Evolutionary conservation across 192 early-diverging fungal genomes (phyloP), one percentile per base, ranked within the genome.

Genomic region (Linnemannia exigua): DNA sequence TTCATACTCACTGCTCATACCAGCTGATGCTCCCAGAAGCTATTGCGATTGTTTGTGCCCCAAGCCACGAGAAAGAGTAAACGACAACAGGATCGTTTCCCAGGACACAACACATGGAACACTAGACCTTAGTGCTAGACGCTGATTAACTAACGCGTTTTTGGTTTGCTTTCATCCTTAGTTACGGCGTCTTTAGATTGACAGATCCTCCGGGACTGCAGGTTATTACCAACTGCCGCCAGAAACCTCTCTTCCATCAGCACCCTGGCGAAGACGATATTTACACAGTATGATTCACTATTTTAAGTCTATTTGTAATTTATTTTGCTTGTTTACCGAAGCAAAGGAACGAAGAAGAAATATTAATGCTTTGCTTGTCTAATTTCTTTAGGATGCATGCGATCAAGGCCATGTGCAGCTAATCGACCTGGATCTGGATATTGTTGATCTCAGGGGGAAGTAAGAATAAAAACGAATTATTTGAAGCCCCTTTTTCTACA

Each of bases 1-100:
- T 98, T 69, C 97, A 98, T 88, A 98, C 97, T 9, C 97, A 98
- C 74, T 97, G 92, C 76, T 95, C 96, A 1, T 97, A 97, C 82
- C 97, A 98, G 87, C 78, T 96, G 50, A 95, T 97, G 92, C 89
- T 98, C 9, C 96, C 96, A 20, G 97, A 98, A 77, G 97, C 97
- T 31, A 96, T 98, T 71, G 97, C 97, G 17, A 97, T 98, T 81
- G 97, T 98, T 11, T 94, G 95, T 72, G 90, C 97, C 8, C 97
- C 97, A 11, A 91, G 81, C 38, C 86, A 95, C 68, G 84, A 90
- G 1, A 95, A 94, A 87, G 90, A 89, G 90, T 91, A 90, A 78
- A 81, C 37, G 46, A 33, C 15, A 31, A 1, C 58, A 63, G 9
- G 28, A 63, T 31, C 58, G 12, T 11, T 3, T 28, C 9, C 12